Percentiles rank a stretch among this genome's conserved stretches.
These are phyloP conservation scores for Exophiala calicioides DNA, from an alignment of 2,329 filamentous ascomycete species.

Conservation along the genomic window DNA sequence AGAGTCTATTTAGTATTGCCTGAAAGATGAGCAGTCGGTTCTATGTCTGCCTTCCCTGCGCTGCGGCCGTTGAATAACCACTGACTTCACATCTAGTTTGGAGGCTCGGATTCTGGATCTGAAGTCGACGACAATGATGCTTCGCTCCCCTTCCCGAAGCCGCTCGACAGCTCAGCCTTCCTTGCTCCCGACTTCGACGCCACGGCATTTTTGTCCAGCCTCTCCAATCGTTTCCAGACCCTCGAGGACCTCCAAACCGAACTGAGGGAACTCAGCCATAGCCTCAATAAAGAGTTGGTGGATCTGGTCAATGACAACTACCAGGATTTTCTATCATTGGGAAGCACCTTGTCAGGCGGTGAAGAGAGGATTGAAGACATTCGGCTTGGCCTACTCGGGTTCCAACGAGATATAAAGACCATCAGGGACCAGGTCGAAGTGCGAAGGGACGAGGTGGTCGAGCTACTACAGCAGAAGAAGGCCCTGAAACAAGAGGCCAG, in stretches of 20 bases:
- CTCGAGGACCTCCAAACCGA: conserved; percentile 90
- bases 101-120: conserved; percentile 40
- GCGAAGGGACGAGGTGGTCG: conserved; percentile 63
- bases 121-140: conserved; percentile 61
- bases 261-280: conserved; percentile 74
- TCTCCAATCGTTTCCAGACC: conserved; percentile 88
- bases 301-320: conserved; percentile 97
- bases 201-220: conserved; percentile 75
- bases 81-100: conserved; percentile 18
- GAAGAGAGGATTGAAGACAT: conserved; percentile 92
- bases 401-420: conserved; percentile 76
- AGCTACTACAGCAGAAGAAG: conserved; percentile 64
- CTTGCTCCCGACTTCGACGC: conserved; percentile 75
- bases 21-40: conserved; percentile 27
- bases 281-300: conserved; percentile 81
- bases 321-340: conserved; percentile 82
- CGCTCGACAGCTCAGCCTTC: conserved; percentile 81
- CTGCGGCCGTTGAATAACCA: neutral
- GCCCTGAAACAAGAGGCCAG: conserved; percentile 56
- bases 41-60: conserved; percentile 11
- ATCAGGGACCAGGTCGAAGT: conserved; percentile 67
- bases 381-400: conserved; percentile 80
- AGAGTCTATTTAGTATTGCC: no score
- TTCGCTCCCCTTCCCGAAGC: conserved; percentile 80
- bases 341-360: conserved; percentile 77